These are phyloP conservation scores for Candida incommunis DNA, from an alignment of 805 yeast genomes.

Conservation along the genomic window DNA sequence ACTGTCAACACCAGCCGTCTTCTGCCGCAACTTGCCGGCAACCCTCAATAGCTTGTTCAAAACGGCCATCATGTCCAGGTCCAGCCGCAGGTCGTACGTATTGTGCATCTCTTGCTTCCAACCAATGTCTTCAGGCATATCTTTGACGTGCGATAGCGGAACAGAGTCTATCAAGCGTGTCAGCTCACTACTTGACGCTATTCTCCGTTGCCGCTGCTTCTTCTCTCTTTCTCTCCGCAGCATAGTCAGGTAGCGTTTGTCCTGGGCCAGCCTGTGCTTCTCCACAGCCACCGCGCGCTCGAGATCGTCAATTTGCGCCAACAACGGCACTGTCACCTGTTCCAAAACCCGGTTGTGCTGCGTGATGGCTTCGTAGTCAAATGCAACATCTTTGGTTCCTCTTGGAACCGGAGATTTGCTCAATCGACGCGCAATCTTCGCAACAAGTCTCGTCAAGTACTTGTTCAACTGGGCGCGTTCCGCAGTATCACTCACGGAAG, in stretches of 20 bases:
- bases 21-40: neutral
- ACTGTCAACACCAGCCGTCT: neutral
- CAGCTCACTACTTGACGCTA: neutral
- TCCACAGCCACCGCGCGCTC: constrained; percentile 6
- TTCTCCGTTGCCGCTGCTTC: neutral
- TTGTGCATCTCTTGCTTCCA: neutral
- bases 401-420: constrained; percentile 7
- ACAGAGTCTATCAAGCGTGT: neutral
- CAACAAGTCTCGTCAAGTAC: neutral
- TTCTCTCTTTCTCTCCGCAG: neutral
- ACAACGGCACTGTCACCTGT: constrained; percentile 6
- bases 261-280: constrained; percentile 1
- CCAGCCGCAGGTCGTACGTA: neutral
- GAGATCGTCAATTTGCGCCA: constrained; percentile 7
- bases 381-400: constrained; percentile 6
- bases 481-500: constrained; percentile 2
- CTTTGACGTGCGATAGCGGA: neutral
- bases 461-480: constrained; percentile 4
- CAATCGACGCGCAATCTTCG: constrained; percentile 2
- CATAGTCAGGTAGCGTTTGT: constrained; percentile 2
- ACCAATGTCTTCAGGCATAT: neutral
- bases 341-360: constrained; percentile 7
- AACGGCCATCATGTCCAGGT: neutral
- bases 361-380: constrained; percentile 6
- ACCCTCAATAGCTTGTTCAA: neutral